Percentiles rank a stretch among this genome's conserved stretches.
Conservation (phyloP, 257 asterid species). For the Haberlea rhodopensis region DNA sequence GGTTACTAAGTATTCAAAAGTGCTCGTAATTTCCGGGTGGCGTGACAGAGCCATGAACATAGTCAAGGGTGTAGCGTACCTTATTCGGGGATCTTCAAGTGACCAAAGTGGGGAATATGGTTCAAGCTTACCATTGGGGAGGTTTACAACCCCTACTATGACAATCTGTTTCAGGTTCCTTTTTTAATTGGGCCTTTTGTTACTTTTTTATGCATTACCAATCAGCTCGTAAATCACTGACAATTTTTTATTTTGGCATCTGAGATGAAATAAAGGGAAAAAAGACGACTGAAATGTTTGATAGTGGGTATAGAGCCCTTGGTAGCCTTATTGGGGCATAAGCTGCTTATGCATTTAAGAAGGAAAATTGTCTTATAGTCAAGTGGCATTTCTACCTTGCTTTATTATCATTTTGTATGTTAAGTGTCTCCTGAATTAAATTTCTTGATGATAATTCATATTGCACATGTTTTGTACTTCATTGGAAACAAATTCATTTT, state of each 20-base stretch:
- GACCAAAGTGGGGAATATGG: slow-evolving; percentile 60
- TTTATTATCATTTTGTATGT: slow-evolving; percentile 5
- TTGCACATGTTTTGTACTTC: background rate
- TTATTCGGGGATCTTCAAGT: slow-evolving; percentile 73
- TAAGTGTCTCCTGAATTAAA: no score
- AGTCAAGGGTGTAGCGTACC: slow-evolving; percentile 95
- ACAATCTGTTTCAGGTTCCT: slow-evolving; percentile 67
- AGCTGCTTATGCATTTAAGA: background rate
- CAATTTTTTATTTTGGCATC: slow-evolving; percentile 10
- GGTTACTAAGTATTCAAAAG: slow-evolving; percentile 41
- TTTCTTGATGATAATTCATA: no score
- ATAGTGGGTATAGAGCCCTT: background rate
- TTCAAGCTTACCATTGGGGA: slow-evolving; percentile 47
- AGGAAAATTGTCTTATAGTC: slow-evolving; percentile 19
- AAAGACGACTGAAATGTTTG: slow-evolving; percentile 14
- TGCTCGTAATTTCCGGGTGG: slow-evolving; percentile 27
- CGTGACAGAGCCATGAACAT: slow-evolving; percentile 65
- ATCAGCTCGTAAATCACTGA: slow-evolving; percentile 7
- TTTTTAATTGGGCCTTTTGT: slow-evolving; percentile 5
- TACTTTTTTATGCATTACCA: background rate
- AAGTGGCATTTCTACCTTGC: background rate
- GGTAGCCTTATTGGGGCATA: background rate
- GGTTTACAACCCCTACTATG: slow-evolving; percentile 64
- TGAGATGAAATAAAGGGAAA: slow-evolving; percentile 2
- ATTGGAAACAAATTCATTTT: slow-evolving; percentile 15